These are phyloP conservation scores for Saccharomycopsis selenospora DNA, from an alignment of 805 yeast genomes.

Conservation along the genomic window DNA sequence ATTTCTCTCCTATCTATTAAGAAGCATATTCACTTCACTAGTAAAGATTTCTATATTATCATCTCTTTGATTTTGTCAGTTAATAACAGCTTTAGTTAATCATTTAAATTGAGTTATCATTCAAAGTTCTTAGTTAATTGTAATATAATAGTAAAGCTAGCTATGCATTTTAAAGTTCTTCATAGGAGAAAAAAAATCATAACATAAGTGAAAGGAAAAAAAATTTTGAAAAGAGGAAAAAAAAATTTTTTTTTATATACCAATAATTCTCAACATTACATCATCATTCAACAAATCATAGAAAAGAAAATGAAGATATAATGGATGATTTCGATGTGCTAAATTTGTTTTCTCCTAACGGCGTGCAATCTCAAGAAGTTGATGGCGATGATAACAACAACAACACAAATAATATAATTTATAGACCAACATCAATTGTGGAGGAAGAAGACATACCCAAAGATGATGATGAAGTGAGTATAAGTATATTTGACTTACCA, in stretches of 20 bases:
- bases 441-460: not conserved
- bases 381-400: constrained; percentile 12
- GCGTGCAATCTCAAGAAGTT: not conserved
- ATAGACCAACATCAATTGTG: not conserved
- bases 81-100: too few relatives aligned
- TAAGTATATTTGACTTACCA: constrained; percentile 59
- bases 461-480: constrained; percentile 28
- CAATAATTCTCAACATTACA: constrained; percentile 1
- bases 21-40: too few relatives aligned
- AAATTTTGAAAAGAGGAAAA: not conserved
- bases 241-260: not conserved
- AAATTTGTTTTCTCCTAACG: constrained; percentile 4
- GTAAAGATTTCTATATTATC: too few relatives aligned
- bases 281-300: not conserved
- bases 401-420: not conserved
- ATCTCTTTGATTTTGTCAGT: too few relatives aligned
- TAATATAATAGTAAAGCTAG: too few relatives aligned
- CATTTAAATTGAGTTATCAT: too few relatives aligned
- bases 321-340: constrained; percentile 6
- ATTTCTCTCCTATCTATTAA: too few relatives aligned
- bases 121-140: too few relatives aligned
- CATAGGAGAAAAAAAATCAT: too few relatives aligned
- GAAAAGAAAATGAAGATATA: not conserved
- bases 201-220: too few relatives aligned
- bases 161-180: too few relatives aligned